Percentiles rank a stretch among this genome's conserved stretches.
Evolutionary conservation across 192 early-diverging fungal species (phyloP).

Genomic region (Phlyctochytrium arcticum): DNA sequence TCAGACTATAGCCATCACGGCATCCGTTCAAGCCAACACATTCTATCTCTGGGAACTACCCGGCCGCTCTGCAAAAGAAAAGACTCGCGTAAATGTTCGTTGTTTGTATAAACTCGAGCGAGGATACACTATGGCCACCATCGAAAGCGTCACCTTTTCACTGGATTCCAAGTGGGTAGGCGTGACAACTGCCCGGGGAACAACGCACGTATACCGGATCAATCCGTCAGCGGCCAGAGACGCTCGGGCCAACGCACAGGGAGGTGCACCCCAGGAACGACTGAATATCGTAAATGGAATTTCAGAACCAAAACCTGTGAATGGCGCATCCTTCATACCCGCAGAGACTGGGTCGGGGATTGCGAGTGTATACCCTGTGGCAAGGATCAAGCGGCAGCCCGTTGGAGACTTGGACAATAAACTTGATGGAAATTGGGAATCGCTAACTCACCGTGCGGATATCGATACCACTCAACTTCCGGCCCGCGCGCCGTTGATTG

Average conservation of each 20-base stretch:
- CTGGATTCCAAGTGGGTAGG: slow-evolving; percentile 70
- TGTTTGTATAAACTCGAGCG: slow-evolving; percentile 72
- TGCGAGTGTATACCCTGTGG: slow-evolving; percentile 26
- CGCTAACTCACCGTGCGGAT: neutral
- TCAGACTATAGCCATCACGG: slow-evolving; percentile 65
- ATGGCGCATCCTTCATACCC: neutral
- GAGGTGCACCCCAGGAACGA: slow-evolving; percentile 1
- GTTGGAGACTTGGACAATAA: neutral
- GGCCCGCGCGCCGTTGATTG: neutral
- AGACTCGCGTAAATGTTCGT: neutral
- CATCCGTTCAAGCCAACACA: slow-evolving; percentile 66
- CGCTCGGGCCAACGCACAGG: neutral
- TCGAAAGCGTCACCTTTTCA: slow-evolving; percentile 65
- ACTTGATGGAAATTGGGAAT: neutral
- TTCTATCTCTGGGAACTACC: slow-evolving; percentile 67
- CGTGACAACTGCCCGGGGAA: slow-evolving; percentile 69
- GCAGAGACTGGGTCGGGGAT: slow-evolving; percentile 7
- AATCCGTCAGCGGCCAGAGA: neutral
- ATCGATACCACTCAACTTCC: neutral
- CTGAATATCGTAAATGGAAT: slow-evolving; percentile 34
- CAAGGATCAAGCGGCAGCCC: slow-evolving; percentile 33
- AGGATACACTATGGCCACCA: slow-evolving; percentile 70
- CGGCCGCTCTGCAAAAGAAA: slow-evolving; percentile 25
- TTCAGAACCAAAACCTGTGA: slow-evolving; percentile 10
- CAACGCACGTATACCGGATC: slow-evolving; percentile 61